Base-by-base conservation (phyloP, 75 land plant genomes). In the Larix kaempferi region DNA sequence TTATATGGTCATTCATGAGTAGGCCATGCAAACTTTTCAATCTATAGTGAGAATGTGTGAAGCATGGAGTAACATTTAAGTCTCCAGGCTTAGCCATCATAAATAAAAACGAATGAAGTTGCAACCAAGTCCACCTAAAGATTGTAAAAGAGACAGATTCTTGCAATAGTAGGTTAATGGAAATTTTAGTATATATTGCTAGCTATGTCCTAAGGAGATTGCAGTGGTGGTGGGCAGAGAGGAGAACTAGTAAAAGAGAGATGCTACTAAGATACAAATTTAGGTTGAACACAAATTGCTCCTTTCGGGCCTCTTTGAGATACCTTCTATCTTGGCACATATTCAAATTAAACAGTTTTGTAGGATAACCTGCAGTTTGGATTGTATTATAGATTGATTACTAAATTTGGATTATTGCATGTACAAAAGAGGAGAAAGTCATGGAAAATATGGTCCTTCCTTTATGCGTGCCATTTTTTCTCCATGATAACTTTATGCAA, bases 181-280 rank as follows among this genome's bases (percentile, higher is more conserved):
- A 69, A 39, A 69, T 69, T 69, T 69, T 49, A 69, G 49, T 69
- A 37, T 37, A 69, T 69, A 69, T 69, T 69, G 49, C 33, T 69
- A 54, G 54, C 73, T 69, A n/a, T 39, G 54, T 65, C n/a, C 69
- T 17, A 19, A 17, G 14, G 69, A 4, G 39, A 35, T 65, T 33
- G 39, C 39, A 33, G 69, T 65, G 69, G 33, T 63, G 35, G 69
- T 41, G 39, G 73, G 73, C 19, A 29, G 33, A 22, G 39, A 69
- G 49, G 41, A 19, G 14, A 37, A 21, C n/a, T 69, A n/a, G 49
- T 69, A 41, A 69, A 69, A 0, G n/a, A 69, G 73, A n/a, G 52
- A 69, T 6, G 52, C 41, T 39, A 11, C 54, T 21, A 37, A 69
- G 73, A 17, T 1, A 39, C 22, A 69, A 69, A 69, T 39, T 41